Percentiles rank a stretch among this genome's conserved stretches.
Evolutionary conservation across 2,329 filamentous ascomycete species (phyloP).

Genomic region (Apiospora malaysiana): DNA sequence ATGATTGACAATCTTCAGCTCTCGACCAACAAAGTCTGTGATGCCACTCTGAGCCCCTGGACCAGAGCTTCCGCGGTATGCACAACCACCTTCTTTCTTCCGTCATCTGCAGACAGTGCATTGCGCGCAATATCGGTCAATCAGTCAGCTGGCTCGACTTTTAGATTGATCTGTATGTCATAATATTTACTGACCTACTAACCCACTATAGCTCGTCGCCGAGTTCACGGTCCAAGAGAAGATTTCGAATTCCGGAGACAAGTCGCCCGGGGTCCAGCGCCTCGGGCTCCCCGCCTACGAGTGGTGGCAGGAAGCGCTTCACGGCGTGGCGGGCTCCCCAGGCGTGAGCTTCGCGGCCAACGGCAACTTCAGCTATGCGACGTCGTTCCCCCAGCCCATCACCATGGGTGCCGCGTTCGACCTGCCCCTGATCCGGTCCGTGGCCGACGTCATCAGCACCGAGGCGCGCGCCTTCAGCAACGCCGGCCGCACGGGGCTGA

Average conservation of each 20-base stretch:
- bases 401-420: slow-evolving; percentile 41
- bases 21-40: slow-evolving; percentile 37
- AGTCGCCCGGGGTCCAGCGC: slow-evolving; percentile 52
- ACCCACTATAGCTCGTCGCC: slow-evolving; percentile 50
- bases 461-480: slow-evolving; percentile 42
- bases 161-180: background rate
- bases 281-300: slow-evolving; percentile 64
- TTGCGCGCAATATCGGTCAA: background rate
- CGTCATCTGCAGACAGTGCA: background rate
- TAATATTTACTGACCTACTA: slow-evolving; percentile 32
- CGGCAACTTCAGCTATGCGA: slow-evolving; percentile 38
- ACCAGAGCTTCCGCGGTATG: slow-evolving; percentile 36
- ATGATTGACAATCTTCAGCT: slow-evolving; percentile 27
- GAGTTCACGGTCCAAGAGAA: slow-evolving; percentile 30
- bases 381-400: slow-evolving; percentile 42
- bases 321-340: slow-evolving; percentile 62
- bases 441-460: slow-evolving; percentile 37
- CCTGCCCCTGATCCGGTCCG: slow-evolving; percentile 35
- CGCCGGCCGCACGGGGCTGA: slow-evolving; percentile 35
- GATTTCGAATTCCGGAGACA: background rate
- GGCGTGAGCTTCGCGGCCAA: slow-evolving; percentile 42
- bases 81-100: background rate
- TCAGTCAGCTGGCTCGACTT: background rate
- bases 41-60: slow-evolving; percentile 36
- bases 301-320: slow-evolving; percentile 68